Base-by-base conservation (phyloP, 2,329 filamentous ascomycete genomes). In the Botrytis medusae region DNA sequence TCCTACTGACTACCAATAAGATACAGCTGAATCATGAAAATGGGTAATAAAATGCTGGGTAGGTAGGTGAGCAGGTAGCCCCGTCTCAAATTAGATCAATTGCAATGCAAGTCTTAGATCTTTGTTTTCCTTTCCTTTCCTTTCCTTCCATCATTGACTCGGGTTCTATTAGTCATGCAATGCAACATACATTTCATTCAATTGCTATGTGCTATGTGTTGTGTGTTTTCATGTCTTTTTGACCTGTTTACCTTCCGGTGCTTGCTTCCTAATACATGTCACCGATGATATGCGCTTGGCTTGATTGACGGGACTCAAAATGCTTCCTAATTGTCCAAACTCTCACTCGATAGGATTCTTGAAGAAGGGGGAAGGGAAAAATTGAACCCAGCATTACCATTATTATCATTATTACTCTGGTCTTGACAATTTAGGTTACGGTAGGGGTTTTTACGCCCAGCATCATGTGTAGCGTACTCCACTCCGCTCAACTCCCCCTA, bases 1-100 rank as follows among this genome's bases (percentile, higher is more conserved):
- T 1, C 25, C 22, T 51, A 18, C 9, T 25, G 42, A 32, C 34
- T 42, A 42, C 65, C 29, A 57, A 54, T 6, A 7, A 29, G 25
- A 54, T 54, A 54, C 18, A 29, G 51, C 51, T 54, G 51, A 54
- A 54, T 65, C 62, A 65, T 65, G 62, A 34, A 34, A 37, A 67
- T 51, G 34, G 25, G 40, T 63, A 63, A 63, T 44, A 32, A 63
- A 54, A 18, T 54, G 51, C 51, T 29, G 16, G 25, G 48, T 51
- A 25, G 46, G 4, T 12, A 42, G 6, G 22, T 25, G 1, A 37
- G 22, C 25, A 16, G 25, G 48, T 54, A 29, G 48, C 6, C 51
- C 51, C 18, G 51, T 54, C 51, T 54, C 51, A 54, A 54, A 29
- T 54, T 44, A 63, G 37, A 62, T 62, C 51, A 42, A 40, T 40